phyloP scores from a whole-genome alignment of 192 early-diverging fungal species.

The Coemansia sp. region DNA sequence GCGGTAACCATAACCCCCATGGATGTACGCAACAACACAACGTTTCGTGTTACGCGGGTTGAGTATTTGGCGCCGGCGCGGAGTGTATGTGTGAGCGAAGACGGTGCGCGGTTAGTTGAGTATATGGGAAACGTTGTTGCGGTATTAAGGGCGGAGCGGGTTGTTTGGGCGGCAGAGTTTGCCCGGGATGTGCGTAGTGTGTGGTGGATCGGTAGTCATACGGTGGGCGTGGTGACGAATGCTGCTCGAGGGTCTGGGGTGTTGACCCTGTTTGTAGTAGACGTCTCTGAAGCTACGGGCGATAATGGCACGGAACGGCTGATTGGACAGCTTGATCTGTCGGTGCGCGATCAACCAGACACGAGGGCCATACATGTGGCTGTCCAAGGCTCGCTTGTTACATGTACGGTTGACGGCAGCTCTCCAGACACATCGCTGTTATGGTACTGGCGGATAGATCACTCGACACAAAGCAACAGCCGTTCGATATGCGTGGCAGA shows the following conservation, averaged over 20 bases:
- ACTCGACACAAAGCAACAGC: not conserved
- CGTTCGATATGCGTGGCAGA: not conserved
- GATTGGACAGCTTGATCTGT: not conserved
- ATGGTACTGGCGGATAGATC: slow-evolving; percentile 22
- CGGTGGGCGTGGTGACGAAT: slow-evolving; percentile 17
- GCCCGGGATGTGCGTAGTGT: slow-evolving; percentile 14
- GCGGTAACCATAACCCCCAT: not conserved
- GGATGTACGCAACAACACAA: not conserved
- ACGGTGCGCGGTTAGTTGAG: slow-evolving; percentile 14
- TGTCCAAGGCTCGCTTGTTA: slow-evolving; percentile 10
- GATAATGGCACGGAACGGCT: not conserved
- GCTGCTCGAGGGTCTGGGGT: not conserved
- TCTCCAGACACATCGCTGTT: slow-evolving; percentile 4
- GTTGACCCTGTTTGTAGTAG: slow-evolving; percentile 18
- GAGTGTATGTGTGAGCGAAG: not conserved
- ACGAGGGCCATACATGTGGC: not conserved
- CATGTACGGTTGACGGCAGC: slow-evolving; percentile 5
- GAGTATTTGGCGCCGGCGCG: slow-evolving; percentile 5
- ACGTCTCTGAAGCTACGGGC: not conserved
- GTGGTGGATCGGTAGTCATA: slow-evolving; percentile 27
- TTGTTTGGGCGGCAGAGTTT: slow-evolving; percentile 10
- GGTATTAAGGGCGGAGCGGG: not conserved
- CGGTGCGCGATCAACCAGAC: not conserved
- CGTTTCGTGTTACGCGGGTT: not conserved
- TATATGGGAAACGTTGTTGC: slow-evolving; percentile 2